A percentile compares a stretch with the other conserved stretches of the same genome.
These are phyloP conservation scores for Ceratocystis lukuohia DNA, from an alignment of 2,329 filamentous ascomycete species.

Conservation along the genomic window DNA sequence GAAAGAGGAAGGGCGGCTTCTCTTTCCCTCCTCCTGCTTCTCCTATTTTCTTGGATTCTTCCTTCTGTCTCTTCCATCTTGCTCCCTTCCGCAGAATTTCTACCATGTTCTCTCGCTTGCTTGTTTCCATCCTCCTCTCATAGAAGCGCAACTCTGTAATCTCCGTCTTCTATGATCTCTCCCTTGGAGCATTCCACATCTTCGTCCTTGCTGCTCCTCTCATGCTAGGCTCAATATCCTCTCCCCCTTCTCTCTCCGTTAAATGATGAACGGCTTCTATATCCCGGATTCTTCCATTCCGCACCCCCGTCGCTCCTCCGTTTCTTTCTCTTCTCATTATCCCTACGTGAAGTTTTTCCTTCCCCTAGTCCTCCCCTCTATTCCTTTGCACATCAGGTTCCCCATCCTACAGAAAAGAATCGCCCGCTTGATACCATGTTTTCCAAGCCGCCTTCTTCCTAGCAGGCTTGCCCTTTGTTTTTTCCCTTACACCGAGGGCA, in stretches of 20 bases:
- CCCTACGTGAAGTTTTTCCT: neutral
- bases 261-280: neutral
- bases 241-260: neutral
- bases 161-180: neutral
- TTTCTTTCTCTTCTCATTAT: neutral
- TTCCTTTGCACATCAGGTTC: neutral
- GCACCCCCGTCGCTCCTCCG: neutral
- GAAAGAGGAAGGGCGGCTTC: too few relatives aligned
- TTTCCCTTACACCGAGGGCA: neutral
- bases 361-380: neutral
- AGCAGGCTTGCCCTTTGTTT: neutral
- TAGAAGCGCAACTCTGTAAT: constrained; percentile 1
- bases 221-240: neutral
- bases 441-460: neutral
- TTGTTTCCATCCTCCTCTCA: neutral
- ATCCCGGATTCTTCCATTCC: neutral
- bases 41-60: neutral
- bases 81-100: neutral
- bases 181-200: neutral
- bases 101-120: neutral
- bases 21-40: neutral
- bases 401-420: neutral
- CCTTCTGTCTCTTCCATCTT: neutral
- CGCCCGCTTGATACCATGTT: neutral
- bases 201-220: neutral